Evolutionary conservation across 176 grass and related monocot species (phyloP).

Genomic region (Triticum dicoccoides): DNA sequence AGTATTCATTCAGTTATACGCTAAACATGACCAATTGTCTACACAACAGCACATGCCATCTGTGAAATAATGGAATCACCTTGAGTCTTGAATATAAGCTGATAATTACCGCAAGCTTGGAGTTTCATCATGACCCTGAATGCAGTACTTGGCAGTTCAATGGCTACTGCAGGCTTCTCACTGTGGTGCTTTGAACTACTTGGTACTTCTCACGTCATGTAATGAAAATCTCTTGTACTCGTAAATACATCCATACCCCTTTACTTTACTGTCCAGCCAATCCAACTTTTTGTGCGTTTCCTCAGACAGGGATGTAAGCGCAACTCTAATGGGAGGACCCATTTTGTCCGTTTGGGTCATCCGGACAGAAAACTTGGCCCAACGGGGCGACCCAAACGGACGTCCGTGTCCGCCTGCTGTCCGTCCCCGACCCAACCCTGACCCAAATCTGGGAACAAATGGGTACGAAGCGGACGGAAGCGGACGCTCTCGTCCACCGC

Average conservation of each 20-base stretch:
- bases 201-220: constrained; percentile 35
- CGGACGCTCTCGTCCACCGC: too few species aligned
- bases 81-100: constrained; percentile 44
- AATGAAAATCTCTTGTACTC: constrained; percentile 46
- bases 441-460: too few species aligned
- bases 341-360: too few species aligned
- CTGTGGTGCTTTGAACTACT: constrained; percentile 22
- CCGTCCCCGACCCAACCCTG: too few species aligned
- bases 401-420: too few species aligned
- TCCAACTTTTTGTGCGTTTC: constrained; percentile 57
- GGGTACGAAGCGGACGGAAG: too few species aligned
- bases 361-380: too few species aligned
- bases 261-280: constrained; percentile 43
- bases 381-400: too few species aligned
- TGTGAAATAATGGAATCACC: constrained; percentile 46
- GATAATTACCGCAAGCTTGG: constrained; percentile 43
- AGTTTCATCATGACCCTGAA: constrained; percentile 63
- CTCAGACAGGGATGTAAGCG: constrained; percentile 24
- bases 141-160: constrained; percentile 36
- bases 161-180: constrained; percentile 54
- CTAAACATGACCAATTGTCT: constrained; percentile 14
- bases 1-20: not conserved
- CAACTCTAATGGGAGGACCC: too few species aligned
- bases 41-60: constrained; percentile 53
- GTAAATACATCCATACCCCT: constrained; percentile 43